Base-by-base conservation (phyloP, 768 basidiomycete genomes). In the Pisolithus sp. region DNA sequence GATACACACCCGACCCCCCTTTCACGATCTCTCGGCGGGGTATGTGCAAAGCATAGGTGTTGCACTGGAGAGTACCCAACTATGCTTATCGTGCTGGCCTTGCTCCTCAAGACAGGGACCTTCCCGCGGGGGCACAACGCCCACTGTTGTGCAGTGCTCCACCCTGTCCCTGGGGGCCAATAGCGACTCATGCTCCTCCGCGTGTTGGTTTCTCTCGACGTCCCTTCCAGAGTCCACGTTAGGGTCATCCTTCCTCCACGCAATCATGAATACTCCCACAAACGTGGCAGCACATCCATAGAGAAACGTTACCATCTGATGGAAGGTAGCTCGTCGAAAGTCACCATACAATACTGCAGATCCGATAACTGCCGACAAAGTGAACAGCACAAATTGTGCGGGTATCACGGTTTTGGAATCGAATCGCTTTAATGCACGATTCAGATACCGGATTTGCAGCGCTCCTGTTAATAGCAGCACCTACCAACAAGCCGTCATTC, bases 321-420 rank as follows among this genome's bases (percentile, higher is more conserved):
- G 86, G 64, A 93, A 88, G 9, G 80, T 78, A 12, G 89, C 83
- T 54, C 80, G 81, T 57, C 81, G 77, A 71, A 99, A 99, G 67
- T 99, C 95, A 23, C 90, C 87, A 63, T 95, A 99, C 1, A 99
- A 77, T 15, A 99, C 85, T 2, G 90, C 92, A 4, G 92, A 94
- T 24, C 94, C 95, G 50, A 89, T 73, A 58, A 99, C 94, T 5
- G 91, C 92, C 5, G 90, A 92, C 34, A 98, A 75, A 23, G 90
- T 94, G 73, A 98, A 98, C 51, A 93, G 76, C 28, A 95, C 92
- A 65, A 96, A 98, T 73, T 97, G 94, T 13, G 85, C 85, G 5
- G 94, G 95, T 56, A 98, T 91, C 23, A 97, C 94, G 48, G 85
- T 88, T 72, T 96, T 95, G 68, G 89, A 85, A 63, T 96, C 92